Evolutionary conservation across 495 filamentous ascomycete species (phyloP).

Genomic region (Lichina pygmaea): DNA sequence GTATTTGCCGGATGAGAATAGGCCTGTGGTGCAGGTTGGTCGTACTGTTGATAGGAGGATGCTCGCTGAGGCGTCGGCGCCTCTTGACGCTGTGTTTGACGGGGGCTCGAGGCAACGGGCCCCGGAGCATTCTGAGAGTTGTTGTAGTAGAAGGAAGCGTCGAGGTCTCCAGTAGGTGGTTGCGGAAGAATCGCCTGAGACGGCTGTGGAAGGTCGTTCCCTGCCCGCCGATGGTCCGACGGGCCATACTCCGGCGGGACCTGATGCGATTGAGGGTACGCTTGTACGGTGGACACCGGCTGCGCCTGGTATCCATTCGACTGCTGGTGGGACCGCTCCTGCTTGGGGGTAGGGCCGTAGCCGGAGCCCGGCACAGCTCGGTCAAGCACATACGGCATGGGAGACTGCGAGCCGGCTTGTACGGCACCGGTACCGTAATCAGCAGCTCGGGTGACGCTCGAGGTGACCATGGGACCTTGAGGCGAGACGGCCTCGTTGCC

Average conservation of each 20-base stretch:
- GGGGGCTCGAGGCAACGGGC: no score
- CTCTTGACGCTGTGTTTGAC: no score
- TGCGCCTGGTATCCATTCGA: background rate
- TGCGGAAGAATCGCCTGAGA: slow-evolving; percentile 8
- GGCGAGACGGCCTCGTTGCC: slow-evolving; percentile 15
- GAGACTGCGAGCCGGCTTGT: background rate
- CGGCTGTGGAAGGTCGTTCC: slow-evolving; percentile 6
- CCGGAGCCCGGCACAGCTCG: background rate
- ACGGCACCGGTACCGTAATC: slow-evolving; percentile 10
- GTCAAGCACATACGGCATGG: background rate
- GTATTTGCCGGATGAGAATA: slow-evolving; percentile 11
- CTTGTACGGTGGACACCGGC: background rate
- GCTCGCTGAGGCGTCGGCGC: slow-evolving; percentile 2
- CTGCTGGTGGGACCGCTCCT: background rate
- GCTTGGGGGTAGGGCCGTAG: background rate
- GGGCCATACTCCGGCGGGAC: background rate
- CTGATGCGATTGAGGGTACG: background rate
- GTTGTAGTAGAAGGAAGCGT: background rate
- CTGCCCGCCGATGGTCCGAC: background rate
- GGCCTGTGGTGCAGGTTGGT: slow-evolving; percentile 7
- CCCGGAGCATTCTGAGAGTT: background rate
- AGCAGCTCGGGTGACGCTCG: slow-evolving; percentile 4
- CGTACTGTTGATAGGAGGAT: slow-evolving; percentile 1
- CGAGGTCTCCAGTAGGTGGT: slow-evolving; percentile 3
- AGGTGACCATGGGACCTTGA: no score